Evolutionary conservation across 495 filamentous ascomycete species (phyloP), one percentile per base, ranked within the genome.

Genomic region (Parathielavia hyrcaniae): DNA sequence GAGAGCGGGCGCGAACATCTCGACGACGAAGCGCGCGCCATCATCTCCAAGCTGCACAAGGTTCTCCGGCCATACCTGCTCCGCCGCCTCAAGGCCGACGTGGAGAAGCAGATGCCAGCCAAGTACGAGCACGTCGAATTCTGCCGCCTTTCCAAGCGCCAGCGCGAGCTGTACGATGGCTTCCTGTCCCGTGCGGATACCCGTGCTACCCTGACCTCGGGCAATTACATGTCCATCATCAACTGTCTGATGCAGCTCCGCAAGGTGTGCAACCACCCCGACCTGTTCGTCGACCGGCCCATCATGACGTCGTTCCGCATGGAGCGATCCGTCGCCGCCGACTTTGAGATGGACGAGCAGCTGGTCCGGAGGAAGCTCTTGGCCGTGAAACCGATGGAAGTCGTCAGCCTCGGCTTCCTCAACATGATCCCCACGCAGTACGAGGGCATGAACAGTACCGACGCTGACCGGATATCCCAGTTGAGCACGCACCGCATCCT

Each of bases 101-200:
- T 99, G 22, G 95, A 99, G 77, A 97, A 99, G 72, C 92, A 97
- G 66, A 96, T 99, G 90, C 95, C 95, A 0, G 90, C 82, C 32
- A 99, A 99, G 67, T 96, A 95, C 64, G 95, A 99, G 67, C 90
- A 95, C 68, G 89, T 99, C 34, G 87, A 97, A 50, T 92, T 91
- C 64, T 99, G 95, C 70, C 84, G 90, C 39, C 79, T 99, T 2
- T 96, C 91, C 13, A 96, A 96, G 68, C 84, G 95, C 22, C 95
- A 99, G 66, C 82, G 95, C 39, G 92, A 92, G 69, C 72, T 99
- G 17, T 99, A 99, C 68, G 92, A 99, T 71, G 91, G 90, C 5
- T 99, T 97, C 70, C 86, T 99, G 77, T 89, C 89, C n/a, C 86
- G 90, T 61, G 86, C 90, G 2, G 87, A 95, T 59, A 97, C 95